Conservation (phyloP, 2,329 filamentous ascomycete species). For the Talaromyces islandicus region DNA sequence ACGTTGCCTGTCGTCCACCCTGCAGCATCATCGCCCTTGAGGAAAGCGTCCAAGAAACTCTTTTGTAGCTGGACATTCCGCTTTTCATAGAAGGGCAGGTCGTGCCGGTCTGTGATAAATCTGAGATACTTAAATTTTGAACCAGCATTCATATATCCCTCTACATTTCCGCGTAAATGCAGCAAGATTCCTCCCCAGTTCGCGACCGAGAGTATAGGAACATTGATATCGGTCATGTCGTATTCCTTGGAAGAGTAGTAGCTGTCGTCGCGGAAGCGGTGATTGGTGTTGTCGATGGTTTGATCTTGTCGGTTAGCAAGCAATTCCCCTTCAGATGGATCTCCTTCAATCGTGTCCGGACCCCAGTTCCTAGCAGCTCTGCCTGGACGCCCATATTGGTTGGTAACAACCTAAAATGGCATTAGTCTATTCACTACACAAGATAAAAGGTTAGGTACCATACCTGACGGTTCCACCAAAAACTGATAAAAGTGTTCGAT, state of each 20-base stretch:
- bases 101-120: slow-evolving; percentile 64
- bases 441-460: too few relatives aligned
- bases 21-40: slow-evolving; percentile 57
- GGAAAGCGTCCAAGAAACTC: slow-evolving; percentile 64
- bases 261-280: slow-evolving; percentile 55
- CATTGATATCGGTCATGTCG: neutral
- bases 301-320: slow-evolving; percentile 35
- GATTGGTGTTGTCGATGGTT: slow-evolving; percentile 41
- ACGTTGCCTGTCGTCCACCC: slow-evolving; percentile 45
- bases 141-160: neutral
- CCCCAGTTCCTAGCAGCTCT: slow-evolving; percentile 49
- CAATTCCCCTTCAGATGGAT: slow-evolving; percentile 29
- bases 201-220: neutral
- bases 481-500: slow-evolving; percentile 53
- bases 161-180: neutral
- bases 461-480: slow-evolving; percentile 58
- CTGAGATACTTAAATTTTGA: slow-evolving; percentile 47
- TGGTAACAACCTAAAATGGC: slow-evolving; percentile 38
- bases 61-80: slow-evolving; percentile 61
- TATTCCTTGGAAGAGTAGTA: slow-evolving; percentile 64
- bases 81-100: slow-evolving; percentile 68
- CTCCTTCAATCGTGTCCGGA: slow-evolving; percentile 37
- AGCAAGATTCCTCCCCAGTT: neutral
- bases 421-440: too few relatives aligned
- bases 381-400: slow-evolving; percentile 60